phyloP scores from a whole-genome alignment of 2,329 filamentous ascomycete genomes.

The Tolypocladium cylindrosporum region DNA sequence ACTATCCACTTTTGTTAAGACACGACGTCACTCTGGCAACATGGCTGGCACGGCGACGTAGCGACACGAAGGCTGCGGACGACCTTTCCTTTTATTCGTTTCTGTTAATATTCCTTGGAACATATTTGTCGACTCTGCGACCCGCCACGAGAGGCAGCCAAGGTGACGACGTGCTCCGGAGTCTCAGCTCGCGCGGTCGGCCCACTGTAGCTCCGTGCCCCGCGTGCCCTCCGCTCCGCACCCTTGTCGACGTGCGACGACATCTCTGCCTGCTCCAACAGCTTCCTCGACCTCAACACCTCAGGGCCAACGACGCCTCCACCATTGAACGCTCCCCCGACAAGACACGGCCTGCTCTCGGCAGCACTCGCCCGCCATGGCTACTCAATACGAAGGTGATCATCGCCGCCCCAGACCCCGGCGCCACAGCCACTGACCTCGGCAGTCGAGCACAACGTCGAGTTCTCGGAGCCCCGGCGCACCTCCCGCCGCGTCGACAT shows the following conservation, averaged over 20 bases:
- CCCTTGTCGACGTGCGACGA: conserved; percentile 3
- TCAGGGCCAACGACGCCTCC: neutral
- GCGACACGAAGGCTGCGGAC: neutral
- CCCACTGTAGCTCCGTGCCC: neutral
- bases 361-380: conserved; percentile 26
- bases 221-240: neutral
- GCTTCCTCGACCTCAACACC: neutral
- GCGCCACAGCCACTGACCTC: neutral
- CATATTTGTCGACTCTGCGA: neutral
- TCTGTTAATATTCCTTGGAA: neutral
- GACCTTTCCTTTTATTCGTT: neutral
- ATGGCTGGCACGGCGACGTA: no score
- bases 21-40: neutral
- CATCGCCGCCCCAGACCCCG: neutral
- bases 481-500: conserved; percentile 49
- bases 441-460: conserved; percentile 56
- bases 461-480: conserved; percentile 26
- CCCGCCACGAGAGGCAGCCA: neutral
- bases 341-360: neutral
- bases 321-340: neutral
- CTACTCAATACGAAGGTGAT: conserved; percentile 47
- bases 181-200: neutral
- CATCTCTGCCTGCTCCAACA: conserved; percentile 3
- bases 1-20: neutral
- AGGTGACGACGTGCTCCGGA: neutral